Percentiles rank a stretch among this genome's conserved stretches.
These are phyloP conservation scores for Globomyces pollinis-pini DNA, from an alignment of 192 early-diverging fungal genomes.

Conservation along the genomic window DNA sequence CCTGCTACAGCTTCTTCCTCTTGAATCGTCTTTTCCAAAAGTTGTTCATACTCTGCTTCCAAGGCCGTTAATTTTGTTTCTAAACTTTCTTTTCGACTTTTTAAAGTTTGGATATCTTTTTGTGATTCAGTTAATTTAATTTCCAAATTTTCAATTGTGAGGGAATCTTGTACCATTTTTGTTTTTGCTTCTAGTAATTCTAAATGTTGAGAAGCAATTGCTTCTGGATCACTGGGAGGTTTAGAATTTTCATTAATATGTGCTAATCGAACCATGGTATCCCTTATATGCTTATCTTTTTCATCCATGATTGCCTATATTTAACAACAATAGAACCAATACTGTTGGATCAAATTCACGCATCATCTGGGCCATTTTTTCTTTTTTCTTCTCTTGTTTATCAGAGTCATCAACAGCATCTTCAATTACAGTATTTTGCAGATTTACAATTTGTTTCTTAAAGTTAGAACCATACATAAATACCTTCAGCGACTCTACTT, in stretches of 20 bases:
- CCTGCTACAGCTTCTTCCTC: conserved; percentile 41
- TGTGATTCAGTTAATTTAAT: conserved; percentile 21
- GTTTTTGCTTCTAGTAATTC: conserved; percentile 64
- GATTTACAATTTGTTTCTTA: conserved; percentile 40
- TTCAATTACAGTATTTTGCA: conserved; percentile 21
- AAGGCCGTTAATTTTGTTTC: conserved; percentile 60
- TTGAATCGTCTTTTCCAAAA: conserved; percentile 69
- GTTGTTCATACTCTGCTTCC: conserved; percentile 76
- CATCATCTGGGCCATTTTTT: conserved; percentile 82
- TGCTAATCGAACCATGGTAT: conserved; percentile 59
- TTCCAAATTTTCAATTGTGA: conserved; percentile 46
- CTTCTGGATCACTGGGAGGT: conserved; percentile 44
- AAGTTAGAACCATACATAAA: conserved; percentile 14
- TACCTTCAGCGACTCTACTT: conserved; percentile 71
- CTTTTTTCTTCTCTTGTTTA: conserved; percentile 70
- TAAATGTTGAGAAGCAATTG: conserved; percentile 56
- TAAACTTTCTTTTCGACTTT: conserved; percentile 55
- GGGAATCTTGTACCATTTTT: conserved; percentile 54
- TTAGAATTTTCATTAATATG: conserved; percentile 45
- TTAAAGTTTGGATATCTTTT: conserved; percentile 49
- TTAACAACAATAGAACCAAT: background rate
- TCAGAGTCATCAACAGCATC: conserved; percentile 40
- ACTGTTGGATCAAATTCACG: conserved; percentile 68
- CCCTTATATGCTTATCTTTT: conserved; percentile 68
- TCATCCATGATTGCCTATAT: conserved; percentile 53